Evolutionary conservation across 2,329 filamentous ascomycete genomes (phyloP).

Genomic region (Fusarium avenaceum): DNA sequence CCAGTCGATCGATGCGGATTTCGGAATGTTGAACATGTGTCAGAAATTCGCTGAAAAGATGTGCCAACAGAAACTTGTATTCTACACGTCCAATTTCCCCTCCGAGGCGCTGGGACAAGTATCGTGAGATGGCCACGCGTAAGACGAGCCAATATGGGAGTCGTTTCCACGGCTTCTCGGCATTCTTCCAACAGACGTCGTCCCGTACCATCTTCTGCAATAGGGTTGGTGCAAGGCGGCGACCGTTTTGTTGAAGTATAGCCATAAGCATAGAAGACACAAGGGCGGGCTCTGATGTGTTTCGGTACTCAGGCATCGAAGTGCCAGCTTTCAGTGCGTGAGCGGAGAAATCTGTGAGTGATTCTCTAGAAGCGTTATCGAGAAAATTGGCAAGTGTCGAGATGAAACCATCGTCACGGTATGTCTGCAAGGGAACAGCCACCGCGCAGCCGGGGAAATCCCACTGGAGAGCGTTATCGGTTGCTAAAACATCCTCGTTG

Average conservation of each 20-base stretch:
- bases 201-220: conserved; percentile 72
- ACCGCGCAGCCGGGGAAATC: conserved; percentile 70
- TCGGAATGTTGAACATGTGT: conserved; percentile 49
- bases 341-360: conserved; percentile 67
- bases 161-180: conserved; percentile 72
- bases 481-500: conserved; percentile 65
- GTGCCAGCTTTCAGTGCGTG: conserved; percentile 65
- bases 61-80: conserved; percentile 70
- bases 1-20: conserved; percentile 34
- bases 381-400: conserved; percentile 64
- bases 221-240: conserved; percentile 52
- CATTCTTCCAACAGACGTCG: conserved; percentile 67
- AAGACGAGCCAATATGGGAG: conserved; percentile 73
- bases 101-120: conserved; percentile 59
- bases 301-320: conserved; percentile 66
- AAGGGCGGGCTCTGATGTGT: conserved; percentile 69
- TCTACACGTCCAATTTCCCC: conserved; percentile 50
- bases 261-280: conserved; percentile 73
- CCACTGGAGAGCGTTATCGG: conserved; percentile 67
- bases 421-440: conserved; percentile 56
- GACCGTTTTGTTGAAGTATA: conserved; percentile 70
- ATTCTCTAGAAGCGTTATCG: conserved; percentile 68
- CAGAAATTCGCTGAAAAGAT: conserved; percentile 63
- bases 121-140: conserved; percentile 69
- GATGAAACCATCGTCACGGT: conserved; percentile 45